phyloP scores from a whole-genome alignment of 345 rosid genomes.

The Aquilaria yunnanensis region DNA sequence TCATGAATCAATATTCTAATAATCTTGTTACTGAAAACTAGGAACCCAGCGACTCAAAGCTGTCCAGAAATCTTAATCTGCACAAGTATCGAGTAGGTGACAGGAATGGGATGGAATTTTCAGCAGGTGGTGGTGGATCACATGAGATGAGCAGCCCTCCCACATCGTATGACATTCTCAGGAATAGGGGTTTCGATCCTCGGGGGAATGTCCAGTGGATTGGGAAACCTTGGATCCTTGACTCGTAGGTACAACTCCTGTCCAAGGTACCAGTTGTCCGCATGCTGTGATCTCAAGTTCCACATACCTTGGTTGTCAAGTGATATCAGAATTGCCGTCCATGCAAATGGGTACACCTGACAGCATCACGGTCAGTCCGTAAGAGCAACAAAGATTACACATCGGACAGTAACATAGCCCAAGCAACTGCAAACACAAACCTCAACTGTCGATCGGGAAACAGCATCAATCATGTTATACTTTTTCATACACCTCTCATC shows the following conservation, averaged over 20 bases:
- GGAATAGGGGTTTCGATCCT: constrained; percentile 26
- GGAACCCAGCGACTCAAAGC: too few relatives aligned
- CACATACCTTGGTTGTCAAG: constrained; percentile 45
- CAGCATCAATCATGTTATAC: constrained; percentile 27
- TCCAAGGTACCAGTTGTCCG: constrained; percentile 32
- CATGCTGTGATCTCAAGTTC: constrained; percentile 41
- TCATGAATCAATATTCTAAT: too few relatives aligned
- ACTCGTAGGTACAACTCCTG: constrained; percentile 39
- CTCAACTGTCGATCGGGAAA: constrained; percentile 33
- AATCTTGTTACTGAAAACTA: too few relatives aligned
- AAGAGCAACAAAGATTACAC: too few relatives aligned
- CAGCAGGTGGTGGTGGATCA: too few relatives aligned
- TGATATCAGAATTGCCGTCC: constrained; percentile 40
- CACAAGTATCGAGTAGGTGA: too few relatives aligned
- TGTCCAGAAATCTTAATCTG: too few relatives aligned
- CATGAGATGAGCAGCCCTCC: not conserved
- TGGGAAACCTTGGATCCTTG: constrained; percentile 10
- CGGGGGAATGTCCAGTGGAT: constrained; percentile 13
- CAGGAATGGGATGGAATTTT: too few relatives aligned
- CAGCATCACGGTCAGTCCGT: not conserved
- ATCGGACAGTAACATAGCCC: too few relatives aligned
- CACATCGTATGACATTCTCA: constrained; percentile 20
- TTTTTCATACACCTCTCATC: constrained; percentile 15
- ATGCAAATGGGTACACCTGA: constrained; percentile 38
- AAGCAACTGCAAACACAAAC: constrained; percentile 4